Conservation (phyloP, 2,329 filamentous ascomycete genomes). For the Fusarium sp. region DNA sequence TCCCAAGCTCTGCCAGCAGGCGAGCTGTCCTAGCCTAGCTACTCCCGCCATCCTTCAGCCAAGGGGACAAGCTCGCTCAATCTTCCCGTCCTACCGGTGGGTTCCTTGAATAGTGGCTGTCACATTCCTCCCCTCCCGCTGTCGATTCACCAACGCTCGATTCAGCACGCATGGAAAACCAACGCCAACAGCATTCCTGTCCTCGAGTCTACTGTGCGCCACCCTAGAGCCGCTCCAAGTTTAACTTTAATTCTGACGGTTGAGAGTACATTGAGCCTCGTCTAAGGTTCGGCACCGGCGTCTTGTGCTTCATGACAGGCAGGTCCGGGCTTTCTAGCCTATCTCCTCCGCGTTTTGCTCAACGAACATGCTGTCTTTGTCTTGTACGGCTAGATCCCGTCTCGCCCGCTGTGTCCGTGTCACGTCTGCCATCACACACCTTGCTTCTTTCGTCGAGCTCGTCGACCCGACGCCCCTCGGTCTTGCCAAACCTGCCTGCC, state of each 20-base stretch:
- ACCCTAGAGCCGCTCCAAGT: conserved; percentile 25
- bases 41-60: conserved; percentile 14
- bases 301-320: conserved; percentile 22
- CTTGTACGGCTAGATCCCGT: conserved; percentile 30
- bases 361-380: conserved; percentile 13
- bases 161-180: neutral
- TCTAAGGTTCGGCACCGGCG: conserved; percentile 36
- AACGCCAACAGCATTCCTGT: conserved; percentile 34
- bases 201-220: conserved; percentile 18
- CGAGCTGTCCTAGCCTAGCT: conserved; percentile 17
- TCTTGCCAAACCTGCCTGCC: neutral
- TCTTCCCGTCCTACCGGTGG: conserved; percentile 34
- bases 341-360: conserved; percentile 23
- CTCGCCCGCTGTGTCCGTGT: conserved; percentile 18
- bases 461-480: conserved; percentile 11
- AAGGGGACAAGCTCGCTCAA: conserved; percentile 15
- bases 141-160: conserved; percentile 21
- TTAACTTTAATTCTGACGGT: conserved; percentile 34
- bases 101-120: conserved; percentile 36
- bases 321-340: conserved; percentile 18
- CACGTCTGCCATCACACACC: conserved; percentile 14
- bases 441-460: conserved; percentile 35
- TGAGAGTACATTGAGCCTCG: conserved; percentile 17
- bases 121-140: conserved; percentile 37
- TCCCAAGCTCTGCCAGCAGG: conserved; percentile 5